These are phyloP conservation scores for Sporisorium graminicola DNA, from an alignment of 1,284 basidiomycete species.

Conservation along the genomic window DNA sequence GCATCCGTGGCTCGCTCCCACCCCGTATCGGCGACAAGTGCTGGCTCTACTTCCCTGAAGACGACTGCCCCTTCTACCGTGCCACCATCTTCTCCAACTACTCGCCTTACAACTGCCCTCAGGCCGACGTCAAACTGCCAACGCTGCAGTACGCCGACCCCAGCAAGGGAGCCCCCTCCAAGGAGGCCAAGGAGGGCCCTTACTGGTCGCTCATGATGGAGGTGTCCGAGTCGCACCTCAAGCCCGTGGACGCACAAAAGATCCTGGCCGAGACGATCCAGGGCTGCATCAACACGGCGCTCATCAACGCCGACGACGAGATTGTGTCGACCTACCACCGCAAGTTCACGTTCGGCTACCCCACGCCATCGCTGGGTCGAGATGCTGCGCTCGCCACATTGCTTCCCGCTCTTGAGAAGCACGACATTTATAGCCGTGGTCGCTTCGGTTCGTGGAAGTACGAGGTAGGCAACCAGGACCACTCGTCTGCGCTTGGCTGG, in stretches of 20 bases:
- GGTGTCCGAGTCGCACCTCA: constrained; percentile 73
- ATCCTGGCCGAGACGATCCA: constrained; percentile 72
- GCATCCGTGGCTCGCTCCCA: constrained; percentile 72
- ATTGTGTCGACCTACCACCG: constrained; percentile 73
- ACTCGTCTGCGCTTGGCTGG: constrained; percentile 74
- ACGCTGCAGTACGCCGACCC: constrained; percentile 73
- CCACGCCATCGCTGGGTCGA: constrained; percentile 72
- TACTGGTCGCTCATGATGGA: constrained; percentile 73
- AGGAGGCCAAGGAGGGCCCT: constrained; percentile 71
- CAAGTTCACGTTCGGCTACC: constrained; percentile 72
- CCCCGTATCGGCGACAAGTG: constrained; percentile 74
- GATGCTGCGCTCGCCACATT: constrained; percentile 72
- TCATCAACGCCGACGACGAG: constrained; percentile 72
- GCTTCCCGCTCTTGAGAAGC: constrained; percentile 72
- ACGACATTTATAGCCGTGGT: constrained; percentile 72
- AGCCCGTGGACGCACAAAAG: constrained; percentile 72
- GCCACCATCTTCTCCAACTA: constrained; percentile 75
- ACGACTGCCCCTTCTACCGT: constrained; percentile 74
- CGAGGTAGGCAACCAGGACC: constrained; percentile 74
- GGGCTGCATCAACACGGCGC: constrained; percentile 72
- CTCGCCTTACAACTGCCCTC: constrained; percentile 73
- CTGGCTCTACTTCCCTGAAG: constrained; percentile 73
- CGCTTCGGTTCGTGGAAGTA: constrained; percentile 74
- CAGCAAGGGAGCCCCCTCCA: constrained; percentile 68
- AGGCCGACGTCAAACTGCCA: constrained; percentile 70